These are phyloP conservation scores for Exophiala aquamarina DNA, from an alignment of 2,329 filamentous ascomycete genomes.

Conservation along the genomic window DNA sequence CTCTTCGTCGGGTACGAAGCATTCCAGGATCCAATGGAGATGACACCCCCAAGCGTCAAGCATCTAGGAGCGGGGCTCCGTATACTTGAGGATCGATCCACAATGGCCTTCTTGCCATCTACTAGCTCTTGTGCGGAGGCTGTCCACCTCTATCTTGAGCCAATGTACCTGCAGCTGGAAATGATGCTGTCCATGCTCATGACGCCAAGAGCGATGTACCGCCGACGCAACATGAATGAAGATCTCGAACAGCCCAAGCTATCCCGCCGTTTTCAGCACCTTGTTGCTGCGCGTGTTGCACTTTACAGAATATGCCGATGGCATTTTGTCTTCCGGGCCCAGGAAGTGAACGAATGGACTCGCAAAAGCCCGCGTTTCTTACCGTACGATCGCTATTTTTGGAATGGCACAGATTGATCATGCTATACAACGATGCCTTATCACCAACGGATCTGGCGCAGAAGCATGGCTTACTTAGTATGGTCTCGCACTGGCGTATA, in stretches of 20 bases:
- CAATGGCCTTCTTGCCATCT: too few species aligned
- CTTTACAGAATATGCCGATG: too few species aligned
- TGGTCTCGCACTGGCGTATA: conserved; percentile 3
- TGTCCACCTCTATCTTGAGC: neutral
- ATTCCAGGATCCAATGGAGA: conserved; percentile 3
- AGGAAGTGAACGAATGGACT: neutral
- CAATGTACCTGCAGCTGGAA: conserved; percentile 9
- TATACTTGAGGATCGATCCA: conserved; percentile 3
- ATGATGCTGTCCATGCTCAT: conserved; percentile 1
- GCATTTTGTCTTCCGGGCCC: too few species aligned
- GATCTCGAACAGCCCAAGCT: too few species aligned
- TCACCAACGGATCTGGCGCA: neutral
- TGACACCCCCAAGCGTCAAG: neutral
- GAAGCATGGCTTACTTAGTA: neutral
- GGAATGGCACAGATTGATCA: conserved; percentile 1
- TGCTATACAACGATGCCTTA: conserved; percentile 3
- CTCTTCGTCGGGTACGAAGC: conserved; percentile 5
- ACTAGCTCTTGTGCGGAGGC: neutral
- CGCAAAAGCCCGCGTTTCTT: neutral
- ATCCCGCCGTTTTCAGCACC: too few species aligned
- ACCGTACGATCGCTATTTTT: conserved; percentile 1
- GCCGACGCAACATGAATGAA: too few species aligned
- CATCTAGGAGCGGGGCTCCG: conserved; percentile 4
- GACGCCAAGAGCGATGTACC: neutral
- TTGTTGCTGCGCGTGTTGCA: too few species aligned